phyloP scores from a whole-genome alignment of 2,329 filamentous ascomycete species.

The Fusarium sp. region DNA sequence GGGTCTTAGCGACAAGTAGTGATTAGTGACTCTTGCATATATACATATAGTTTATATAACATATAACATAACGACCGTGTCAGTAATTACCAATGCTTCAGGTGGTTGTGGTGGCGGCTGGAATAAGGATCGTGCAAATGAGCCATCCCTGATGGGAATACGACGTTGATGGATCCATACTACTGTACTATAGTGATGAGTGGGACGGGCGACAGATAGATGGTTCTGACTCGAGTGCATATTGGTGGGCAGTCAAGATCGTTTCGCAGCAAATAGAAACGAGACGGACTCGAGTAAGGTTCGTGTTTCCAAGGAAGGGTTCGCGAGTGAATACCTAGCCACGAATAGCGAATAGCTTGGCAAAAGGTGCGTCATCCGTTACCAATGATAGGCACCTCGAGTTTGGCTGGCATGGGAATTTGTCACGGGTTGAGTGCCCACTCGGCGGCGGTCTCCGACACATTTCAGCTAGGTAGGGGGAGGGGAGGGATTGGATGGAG shows the following conservation, averaged over 20 bases:
- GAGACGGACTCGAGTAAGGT: background rate
- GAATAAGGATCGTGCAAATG: background rate
- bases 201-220: conserved; percentile 3
- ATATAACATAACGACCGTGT: background rate
- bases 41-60: conserved; percentile 32
- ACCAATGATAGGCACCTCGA: background rate
- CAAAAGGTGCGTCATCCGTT: conserved; percentile 10
- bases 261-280: background rate
- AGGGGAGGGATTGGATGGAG: background rate
- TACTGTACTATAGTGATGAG: background rate
- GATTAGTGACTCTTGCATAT: conserved; percentile 23
- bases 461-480: conserved; percentile 11
- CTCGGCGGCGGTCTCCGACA: conserved; percentile 27
- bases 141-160: background rate
- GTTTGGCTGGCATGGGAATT: background rate
- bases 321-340: background rate
- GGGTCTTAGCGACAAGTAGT: conserved; percentile 11
- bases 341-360: conserved; percentile 24
- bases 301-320: conserved; percentile 15
- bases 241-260: background rate
- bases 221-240: conserved; percentile 4
- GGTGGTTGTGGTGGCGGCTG: background rate
- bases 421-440: conserved; percentile 5
- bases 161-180: conserved; percentile 3
- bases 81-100: background rate